Evolutionary conservation across 1,139 yeast species (phyloP), one percentile per base, ranked within the genome.

Genomic region (Yueomyces sp.): DNA sequence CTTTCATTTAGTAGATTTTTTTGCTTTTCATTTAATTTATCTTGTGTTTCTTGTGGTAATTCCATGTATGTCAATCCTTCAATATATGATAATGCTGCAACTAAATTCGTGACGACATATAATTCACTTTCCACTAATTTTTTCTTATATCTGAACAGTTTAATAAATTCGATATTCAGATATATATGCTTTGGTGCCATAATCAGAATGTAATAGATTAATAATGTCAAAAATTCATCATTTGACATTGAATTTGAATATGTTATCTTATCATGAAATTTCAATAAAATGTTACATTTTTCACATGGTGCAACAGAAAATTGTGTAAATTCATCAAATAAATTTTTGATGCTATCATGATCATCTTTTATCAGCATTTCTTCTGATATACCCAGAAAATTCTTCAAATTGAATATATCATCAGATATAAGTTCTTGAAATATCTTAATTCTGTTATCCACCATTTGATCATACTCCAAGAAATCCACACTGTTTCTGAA

Each of bases 101-200:
- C 84, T 40, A 76, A 62, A 53, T 79, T 79, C 2, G 85, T 79
- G 40, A 78, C 56, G 41, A 78, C 76, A 55, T 76, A 79, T 30
- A 75, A 58, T 29, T 74, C 66, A 47, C 75, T 77, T 29, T 80
- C 79, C 29, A 62, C 63, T 36, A 72, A 53, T 25, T 67, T 63
- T 28, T 60, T 56, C 35, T 65, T 64, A 46, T 76, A 74, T 41
- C 81, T 66, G 56, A 77, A 79, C 40, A 81, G 60, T 47, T 72
- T 73, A 44, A 78, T 72, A 53, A 70, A 76, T 42, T 69, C 65
- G 44, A 75, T 59, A 46, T 76, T 77, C 25, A 75, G 63, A 52
- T 73, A 71, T 26, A 76, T 49, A 35, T 58, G 56, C 31, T 67
- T 56, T 29, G 69, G 69, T 39, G 63, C 64, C 37, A 69, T 59